Evolutionary conservation across 345 rosid species (phyloP).

Genomic region (Barbarea vulgaris): DNA sequence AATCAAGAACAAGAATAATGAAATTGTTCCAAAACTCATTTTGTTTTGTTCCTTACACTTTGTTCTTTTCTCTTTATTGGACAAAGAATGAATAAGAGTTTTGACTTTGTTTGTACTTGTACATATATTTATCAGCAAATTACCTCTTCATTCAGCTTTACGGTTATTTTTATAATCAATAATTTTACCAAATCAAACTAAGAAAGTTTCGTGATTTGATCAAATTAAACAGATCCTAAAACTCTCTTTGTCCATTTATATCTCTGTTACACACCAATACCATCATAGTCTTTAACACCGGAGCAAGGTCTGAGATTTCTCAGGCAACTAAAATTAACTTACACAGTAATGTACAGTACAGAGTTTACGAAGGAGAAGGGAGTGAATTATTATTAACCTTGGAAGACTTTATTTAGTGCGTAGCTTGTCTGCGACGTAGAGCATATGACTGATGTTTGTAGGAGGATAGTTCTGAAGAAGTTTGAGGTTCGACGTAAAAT

Average conservation of each 20-base stretch:
- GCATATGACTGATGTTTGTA: slow-evolving; percentile 63
- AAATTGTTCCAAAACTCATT: slow-evolving; percentile 35
- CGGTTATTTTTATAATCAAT: neutral
- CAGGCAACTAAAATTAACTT: slow-evolving; percentile 18
- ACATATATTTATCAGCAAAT: neutral
- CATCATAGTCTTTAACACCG: slow-evolving; percentile 21
- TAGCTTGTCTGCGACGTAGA: slow-evolving; percentile 43
- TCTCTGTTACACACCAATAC: slow-evolving; percentile 29
- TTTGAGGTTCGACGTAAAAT: slow-evolving; percentile 77
- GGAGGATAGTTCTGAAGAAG: slow-evolving; percentile 88
- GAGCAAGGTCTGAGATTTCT: slow-evolving; percentile 18
- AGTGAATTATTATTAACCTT: slow-evolving; percentile 11
- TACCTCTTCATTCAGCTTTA: neutral
- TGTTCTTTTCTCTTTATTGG: neutral
- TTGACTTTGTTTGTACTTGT: neutral
- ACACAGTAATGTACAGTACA: slow-evolving; percentile 36
- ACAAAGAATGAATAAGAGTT: neutral
- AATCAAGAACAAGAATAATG: slow-evolving; percentile 4
- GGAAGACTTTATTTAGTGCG: slow-evolving; percentile 28
- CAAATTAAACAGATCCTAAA: slow-evolving; percentile 26
- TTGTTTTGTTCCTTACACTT: neutral
- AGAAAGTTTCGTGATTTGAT: slow-evolving; percentile 17
- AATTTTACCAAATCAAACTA: slow-evolving; percentile 28
- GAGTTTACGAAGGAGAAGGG: slow-evolving; percentile 16
- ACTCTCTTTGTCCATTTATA: slow-evolving; percentile 2